Conservation (phyloP, 352 stramenopile species). For the Globisporangium spiculum region DNA sequence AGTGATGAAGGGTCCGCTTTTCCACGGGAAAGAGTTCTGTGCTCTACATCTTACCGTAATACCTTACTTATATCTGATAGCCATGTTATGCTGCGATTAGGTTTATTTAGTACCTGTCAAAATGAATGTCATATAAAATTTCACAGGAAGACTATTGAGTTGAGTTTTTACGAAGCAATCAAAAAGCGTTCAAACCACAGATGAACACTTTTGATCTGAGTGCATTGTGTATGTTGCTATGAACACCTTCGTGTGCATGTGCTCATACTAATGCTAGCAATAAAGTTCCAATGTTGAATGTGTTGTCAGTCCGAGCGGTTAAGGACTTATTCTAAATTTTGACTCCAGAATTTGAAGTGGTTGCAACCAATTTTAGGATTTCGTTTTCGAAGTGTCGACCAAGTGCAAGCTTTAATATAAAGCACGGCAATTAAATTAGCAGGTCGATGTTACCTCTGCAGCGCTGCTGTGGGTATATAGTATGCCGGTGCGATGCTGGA, state of each 20-base stretch:
- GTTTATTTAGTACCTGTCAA: too few species aligned
- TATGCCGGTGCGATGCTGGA: too few species aligned
- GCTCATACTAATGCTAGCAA: conserved; percentile 1
- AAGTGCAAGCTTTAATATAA: too few species aligned
- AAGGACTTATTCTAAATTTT: not conserved
- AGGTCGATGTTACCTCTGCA: too few species aligned
- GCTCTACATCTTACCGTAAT: not conserved
- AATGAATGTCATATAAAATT: not conserved
- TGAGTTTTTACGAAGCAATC: conserved; percentile 1
- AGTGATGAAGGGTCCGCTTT: too few species aligned
- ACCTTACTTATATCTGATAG: not conserved
- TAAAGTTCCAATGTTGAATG: not conserved
- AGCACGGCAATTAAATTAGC: too few species aligned
- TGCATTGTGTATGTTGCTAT: not conserved
- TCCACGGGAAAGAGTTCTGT: too few species aligned
- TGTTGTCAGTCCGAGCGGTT: not conserved
- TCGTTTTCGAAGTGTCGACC: too few species aligned
- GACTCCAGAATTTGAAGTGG: too few species aligned
- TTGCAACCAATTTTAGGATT: too few species aligned
- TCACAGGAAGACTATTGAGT: not conserved
- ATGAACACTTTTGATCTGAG: not conserved
- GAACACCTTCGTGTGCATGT: not conserved
- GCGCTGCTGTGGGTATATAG: too few species aligned
- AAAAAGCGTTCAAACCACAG: not conserved
- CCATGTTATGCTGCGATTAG: too few species aligned